A percentile compares a stretch with the other conserved stretches of the same genome.
Evolutionary conservation across 768 basidiomycete species (phyloP).

Genomic region (Pulveroboletus sp.): DNA sequence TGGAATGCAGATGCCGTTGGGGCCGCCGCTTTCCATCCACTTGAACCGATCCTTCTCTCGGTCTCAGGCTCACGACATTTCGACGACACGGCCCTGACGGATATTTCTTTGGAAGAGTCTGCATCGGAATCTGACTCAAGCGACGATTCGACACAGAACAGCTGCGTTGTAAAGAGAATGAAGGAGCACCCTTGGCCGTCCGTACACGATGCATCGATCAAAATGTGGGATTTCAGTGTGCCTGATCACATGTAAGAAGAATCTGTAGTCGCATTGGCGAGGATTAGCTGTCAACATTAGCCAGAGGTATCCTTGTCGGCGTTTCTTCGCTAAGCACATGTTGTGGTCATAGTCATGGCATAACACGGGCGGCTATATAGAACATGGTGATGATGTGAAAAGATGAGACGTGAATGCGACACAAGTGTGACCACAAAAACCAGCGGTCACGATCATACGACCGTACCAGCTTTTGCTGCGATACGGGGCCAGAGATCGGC

Average conservation of each 20-base stretch:
- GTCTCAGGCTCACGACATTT: constrained; percentile 82
- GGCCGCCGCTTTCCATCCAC: constrained; percentile 71
- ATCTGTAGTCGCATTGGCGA: too few species aligned
- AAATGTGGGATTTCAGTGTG: constrained; percentile 20
- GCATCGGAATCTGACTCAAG: constrained; percentile 18
- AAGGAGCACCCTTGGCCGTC: constrained; percentile 16
- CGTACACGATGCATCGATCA: constrained; percentile 28
- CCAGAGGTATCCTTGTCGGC: too few species aligned
- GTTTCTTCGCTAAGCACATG: too few species aligned
- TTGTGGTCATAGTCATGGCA: constrained; percentile 21
- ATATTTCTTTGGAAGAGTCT: neutral
- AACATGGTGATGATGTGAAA: constrained; percentile 9
- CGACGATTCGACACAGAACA: constrained; percentile 2
- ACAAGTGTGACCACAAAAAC: constrained; percentile 12
- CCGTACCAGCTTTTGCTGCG: constrained; percentile 97
- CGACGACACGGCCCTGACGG: constrained; percentile 10
- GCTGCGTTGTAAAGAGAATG: neutral
- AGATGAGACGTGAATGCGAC: constrained; percentile 3
- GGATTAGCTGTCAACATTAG: too few species aligned
- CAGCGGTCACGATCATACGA: constrained; percentile 60
- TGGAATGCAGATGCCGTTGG: constrained; percentile 62
- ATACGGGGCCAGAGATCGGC: constrained; percentile 99
- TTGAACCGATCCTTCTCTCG: constrained; percentile 54
- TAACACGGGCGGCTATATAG: constrained; percentile 17
- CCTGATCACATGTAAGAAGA: neutral